Percentiles rank a stretch among this genome's conserved stretches.
Conservation (phyloP, 2,329 filamentous ascomycete species). For the Colletotrichum lini region DNA sequence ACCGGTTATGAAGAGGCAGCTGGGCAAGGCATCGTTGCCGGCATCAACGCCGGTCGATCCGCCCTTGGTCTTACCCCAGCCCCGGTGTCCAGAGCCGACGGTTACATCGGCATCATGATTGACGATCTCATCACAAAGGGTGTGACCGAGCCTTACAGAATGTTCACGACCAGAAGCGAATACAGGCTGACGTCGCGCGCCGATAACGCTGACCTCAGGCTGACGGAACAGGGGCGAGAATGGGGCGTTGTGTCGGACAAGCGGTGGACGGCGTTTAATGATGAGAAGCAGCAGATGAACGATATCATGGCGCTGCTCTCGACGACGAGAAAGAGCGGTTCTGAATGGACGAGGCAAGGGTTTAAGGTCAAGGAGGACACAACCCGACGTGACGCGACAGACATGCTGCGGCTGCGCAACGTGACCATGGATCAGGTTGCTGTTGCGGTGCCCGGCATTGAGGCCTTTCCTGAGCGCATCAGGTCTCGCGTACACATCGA, state of each 20-base stretch:
- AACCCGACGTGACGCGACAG: slow-evolving; percentile 79
- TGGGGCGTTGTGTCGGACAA: slow-evolving; percentile 84
- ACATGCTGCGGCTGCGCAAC: slow-evolving; percentile 80
- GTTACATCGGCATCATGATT: slow-evolving; percentile 99
- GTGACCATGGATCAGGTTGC: slow-evolving; percentile 72
- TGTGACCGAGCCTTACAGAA: slow-evolving; percentile 95
- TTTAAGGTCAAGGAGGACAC: slow-evolving; percentile 79
- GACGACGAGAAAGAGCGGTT: slow-evolving; percentile 69
- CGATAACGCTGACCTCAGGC: slow-evolving; percentile 92
- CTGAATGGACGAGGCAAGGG: slow-evolving; percentile 78
- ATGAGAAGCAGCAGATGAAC: slow-evolving; percentile 76
- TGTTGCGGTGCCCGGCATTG: slow-evolving; percentile 69
- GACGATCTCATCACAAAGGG: slow-evolving; percentile 98
- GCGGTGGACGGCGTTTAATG: slow-evolving; percentile 80
- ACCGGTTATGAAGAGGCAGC: slow-evolving; percentile 98
- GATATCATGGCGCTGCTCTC: slow-evolving; percentile 75
- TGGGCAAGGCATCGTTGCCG: slow-evolving; percentile 91
- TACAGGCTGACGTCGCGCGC: slow-evolving; percentile 93
- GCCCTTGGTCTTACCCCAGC: slow-evolving; percentile 76
- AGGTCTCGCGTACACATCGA: slow-evolving; percentile 83
- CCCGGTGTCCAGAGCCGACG: slow-evolving; percentile 84
- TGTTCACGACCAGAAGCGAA: slow-evolving; percentile 97
- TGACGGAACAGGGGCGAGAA: slow-evolving; percentile 82
- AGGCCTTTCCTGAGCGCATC: slow-evolving; percentile 70
- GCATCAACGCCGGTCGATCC: slow-evolving; percentile 92